These are phyloP conservation scores for Collybia nuda DNA, from an alignment of 768 basidiomycete species.

Conservation along the genomic window DNA sequence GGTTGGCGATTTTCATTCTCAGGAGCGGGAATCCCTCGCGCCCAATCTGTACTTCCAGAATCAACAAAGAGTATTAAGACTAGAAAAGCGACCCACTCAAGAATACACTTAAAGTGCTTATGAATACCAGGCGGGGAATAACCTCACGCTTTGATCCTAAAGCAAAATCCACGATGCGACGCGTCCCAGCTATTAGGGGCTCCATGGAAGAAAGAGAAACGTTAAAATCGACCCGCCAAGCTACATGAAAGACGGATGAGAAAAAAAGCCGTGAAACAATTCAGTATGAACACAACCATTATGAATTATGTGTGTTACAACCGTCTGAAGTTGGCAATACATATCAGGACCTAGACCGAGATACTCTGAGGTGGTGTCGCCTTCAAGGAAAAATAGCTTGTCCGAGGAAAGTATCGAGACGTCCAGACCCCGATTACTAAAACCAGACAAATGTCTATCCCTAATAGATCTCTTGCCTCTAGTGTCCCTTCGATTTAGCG, in stretches of 20 bases:
- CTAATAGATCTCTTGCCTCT: conserved; percentile 1
- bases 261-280: conserved; percentile 9
- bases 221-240: conserved; percentile 43
- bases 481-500: conserved; percentile 24
- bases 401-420: conserved; percentile 9
- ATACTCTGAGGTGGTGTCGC: conserved; percentile 8
- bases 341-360: conserved; percentile 12
- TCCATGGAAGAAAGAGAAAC: conserved; percentile 35
- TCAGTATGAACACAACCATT: conserved; percentile 17
- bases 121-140: conserved; percentile 37
- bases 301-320: conserved; percentile 38
- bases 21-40: conserved; percentile 9
- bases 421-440: conserved; percentile 16
- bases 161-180: conserved; percentile 30
- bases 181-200: conserved; percentile 28
- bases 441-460: conserved; percentile 25
- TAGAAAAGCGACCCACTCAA: conserved; percentile 8
- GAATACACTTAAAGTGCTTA: conserved; percentile 27
- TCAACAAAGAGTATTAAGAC: not conserved
- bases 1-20: conserved; percentile 24
- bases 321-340: conserved; percentile 28
- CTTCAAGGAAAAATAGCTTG: conserved; percentile 16
- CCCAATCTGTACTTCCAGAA: conserved; percentile 5
- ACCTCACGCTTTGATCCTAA: conserved; percentile 16
- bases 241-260: conserved; percentile 32